Conservation (phyloP, 345 rosid genomes). For the Leavenworthia alabamica region DNA sequence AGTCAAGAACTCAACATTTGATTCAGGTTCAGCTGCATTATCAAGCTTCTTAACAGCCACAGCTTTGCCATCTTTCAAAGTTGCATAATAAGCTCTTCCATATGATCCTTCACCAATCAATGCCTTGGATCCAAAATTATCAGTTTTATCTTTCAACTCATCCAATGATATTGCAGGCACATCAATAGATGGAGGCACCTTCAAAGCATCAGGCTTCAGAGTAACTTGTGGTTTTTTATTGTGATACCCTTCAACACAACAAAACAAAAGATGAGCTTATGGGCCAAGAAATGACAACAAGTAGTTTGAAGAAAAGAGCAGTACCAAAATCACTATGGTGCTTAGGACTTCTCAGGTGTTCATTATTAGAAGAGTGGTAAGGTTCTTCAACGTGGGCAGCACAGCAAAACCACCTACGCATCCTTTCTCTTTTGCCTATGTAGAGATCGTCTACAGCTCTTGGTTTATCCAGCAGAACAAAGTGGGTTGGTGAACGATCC, state of each 20-base stretch:
- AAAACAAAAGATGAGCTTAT: too few relatives aligned
- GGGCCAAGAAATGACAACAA: too few relatives aligned
- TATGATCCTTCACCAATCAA: constrained; percentile 91
- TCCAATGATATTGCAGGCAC: constrained; percentile 55
- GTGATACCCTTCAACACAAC: constrained; percentile 3
- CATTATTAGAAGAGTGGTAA: constrained; percentile 53
- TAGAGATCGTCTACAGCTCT: constrained; percentile 41
- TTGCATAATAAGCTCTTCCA: constrained; percentile 81
- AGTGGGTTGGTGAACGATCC: constrained; percentile 30
- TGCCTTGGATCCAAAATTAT: constrained; percentile 52
- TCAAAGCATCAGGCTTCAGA: constrained; percentile 54
- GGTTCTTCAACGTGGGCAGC: constrained; percentile 78
- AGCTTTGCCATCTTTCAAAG: constrained; percentile 51
- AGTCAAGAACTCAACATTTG: constrained; percentile 71
- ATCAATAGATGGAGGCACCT: constrained; percentile 57
- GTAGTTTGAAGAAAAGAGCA: neutral
- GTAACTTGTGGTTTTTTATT: constrained; percentile 42
- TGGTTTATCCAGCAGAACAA: constrained; percentile 48
- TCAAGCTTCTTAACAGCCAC: constrained; percentile 84
- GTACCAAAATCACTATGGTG: constrained; percentile 26
- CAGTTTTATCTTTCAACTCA: constrained; percentile 61
- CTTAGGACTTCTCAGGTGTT: constrained; percentile 55
- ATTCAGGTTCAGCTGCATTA: constrained; percentile 68
- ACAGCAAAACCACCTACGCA: constrained; percentile 97
- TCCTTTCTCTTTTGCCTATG: constrained; percentile 64